A percentile compares a stretch with the other conserved stretches of the same genome.
Conservation (phyloP, 1,139 yeast genomes). For the Yamadazyma kanchanaburiensis region DNA sequence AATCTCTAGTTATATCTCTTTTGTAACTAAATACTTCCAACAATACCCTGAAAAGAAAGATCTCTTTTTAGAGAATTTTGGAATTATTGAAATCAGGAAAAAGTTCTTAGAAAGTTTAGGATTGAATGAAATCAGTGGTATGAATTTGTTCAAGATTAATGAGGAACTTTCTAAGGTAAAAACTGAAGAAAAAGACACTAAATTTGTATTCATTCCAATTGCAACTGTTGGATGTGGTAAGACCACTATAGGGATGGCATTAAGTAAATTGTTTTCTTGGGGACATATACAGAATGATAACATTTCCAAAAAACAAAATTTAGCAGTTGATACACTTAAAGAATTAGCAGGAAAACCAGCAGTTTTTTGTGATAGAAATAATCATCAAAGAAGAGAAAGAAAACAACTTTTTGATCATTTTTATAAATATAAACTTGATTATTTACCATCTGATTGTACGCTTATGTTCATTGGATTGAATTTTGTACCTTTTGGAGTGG, state of each 20-base stretch:
- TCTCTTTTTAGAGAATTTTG: conserved; percentile 55
- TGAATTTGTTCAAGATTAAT: conserved; percentile 25
- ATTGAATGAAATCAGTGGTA: conserved; percentile 28
- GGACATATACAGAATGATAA: conserved; percentile 86
- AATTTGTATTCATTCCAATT: conserved; percentile 72
- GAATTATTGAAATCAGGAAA: conserved; percentile 71
- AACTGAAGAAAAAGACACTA: conserved; percentile 15
- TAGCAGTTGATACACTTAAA: conserved; percentile 50
- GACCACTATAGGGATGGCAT: conserved; percentile 72
- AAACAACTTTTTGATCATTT: conserved; percentile 60
- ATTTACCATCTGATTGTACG: conserved; percentile 26
- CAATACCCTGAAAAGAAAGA: conserved; percentile 42
- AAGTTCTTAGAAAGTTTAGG: conserved; percentile 48
- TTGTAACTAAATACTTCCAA: conserved; percentile 53
- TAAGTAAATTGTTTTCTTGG: conserved; percentile 57
- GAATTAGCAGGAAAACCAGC: conserved; percentile 33
- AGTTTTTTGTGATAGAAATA: conserved; percentile 81
- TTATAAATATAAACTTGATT: conserved; percentile 29
- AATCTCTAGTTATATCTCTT: conserved; percentile 66
- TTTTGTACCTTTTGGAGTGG: conserved; percentile 37
- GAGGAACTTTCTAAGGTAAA: conserved; percentile 15
- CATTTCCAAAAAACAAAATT: conserved; percentile 47
- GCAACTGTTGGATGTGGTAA: conserved; percentile 97
- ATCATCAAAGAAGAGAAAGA: conserved; percentile 71
- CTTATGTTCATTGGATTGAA: conserved; percentile 64